Evolutionary conservation across 371 early-diverging fungal species (phyloP).

Genomic region (Mucor velutinosus): DNA sequence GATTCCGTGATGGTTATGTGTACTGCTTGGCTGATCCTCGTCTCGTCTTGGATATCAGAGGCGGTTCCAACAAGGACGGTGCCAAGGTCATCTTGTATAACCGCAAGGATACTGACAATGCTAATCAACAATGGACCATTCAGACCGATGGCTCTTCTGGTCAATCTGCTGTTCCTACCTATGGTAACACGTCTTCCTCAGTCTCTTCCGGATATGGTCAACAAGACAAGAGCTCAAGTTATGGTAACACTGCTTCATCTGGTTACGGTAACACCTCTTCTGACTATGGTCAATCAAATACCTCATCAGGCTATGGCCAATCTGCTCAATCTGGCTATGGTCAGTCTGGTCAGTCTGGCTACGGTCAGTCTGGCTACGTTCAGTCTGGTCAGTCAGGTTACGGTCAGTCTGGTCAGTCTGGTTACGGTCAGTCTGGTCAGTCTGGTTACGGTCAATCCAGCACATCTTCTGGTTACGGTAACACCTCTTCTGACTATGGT

Average conservation of each 20-base stretch:
- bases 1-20: conserved; percentile 43
- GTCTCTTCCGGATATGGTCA: background rate
- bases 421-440: too few relatives aligned
- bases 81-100: conserved; percentile 23
- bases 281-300: background rate
- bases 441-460: background rate
- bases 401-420: too few relatives aligned
- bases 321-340: too few relatives aligned
- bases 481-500: background rate
- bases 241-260: background rate
- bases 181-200: background rate
- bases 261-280: background rate
- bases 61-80: conserved; percentile 13
- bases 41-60: conserved; percentile 44
- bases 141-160: conserved; percentile 20
- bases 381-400: background rate
- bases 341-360: too few relatives aligned
- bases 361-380: too few relatives aligned
- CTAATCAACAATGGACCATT: conserved; percentile 42
- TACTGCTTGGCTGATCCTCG: conserved; percentile 45
- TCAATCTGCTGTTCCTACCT: background rate
- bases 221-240: background rate
- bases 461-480: background rate
- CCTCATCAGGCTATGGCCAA: too few relatives aligned
- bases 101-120: conserved; percentile 28